Base-by-base conservation (phyloP, 345 rosid genomes). In the Mercurialis annua region DNA sequence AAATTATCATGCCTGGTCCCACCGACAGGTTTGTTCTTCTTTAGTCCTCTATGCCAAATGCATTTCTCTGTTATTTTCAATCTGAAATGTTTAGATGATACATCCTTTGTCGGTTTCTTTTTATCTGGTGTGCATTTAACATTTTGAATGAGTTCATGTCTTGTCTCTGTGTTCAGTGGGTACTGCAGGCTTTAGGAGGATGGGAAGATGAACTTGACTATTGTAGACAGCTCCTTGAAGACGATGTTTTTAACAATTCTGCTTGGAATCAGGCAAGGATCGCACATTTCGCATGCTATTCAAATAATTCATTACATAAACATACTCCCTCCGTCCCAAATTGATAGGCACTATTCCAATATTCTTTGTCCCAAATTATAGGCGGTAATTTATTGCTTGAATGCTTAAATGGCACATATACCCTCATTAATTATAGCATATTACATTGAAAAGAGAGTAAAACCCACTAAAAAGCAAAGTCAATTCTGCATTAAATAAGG, bases 1-100 rank as follows among this genome's bases (percentile, higher is more conserved):
- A 73, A 84, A 94, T 64, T 94, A 94, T 77, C 98, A 85, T 72
- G 96, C 93, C 62, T 89, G 99, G 98, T 94, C 97, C 51, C 90
- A 91, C 82, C 85, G 98, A 72, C 98, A 91, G 98, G 98, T 91
- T 64, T 70, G 87, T 77, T 12, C 3, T 62, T 24, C 16, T 57
- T 43, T 10, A 49, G 17, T 60, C 27, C 17, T 38, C 24, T 47
- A 54, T 49, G 20, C 18, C 53, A 59, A 63, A 29, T 67, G 23
- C 40, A 24, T 31, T 33, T 52, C 16, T 14, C 33, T n/a, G 1
- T 33, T 48, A 30, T 31, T 6, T 9, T 24, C 20, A 11, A 16
- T 12, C 29, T 27, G 44, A 29, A 62, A 43, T 48, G 17, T 16
- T 55, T 21, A 26, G 21, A 30, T 21, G 15, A 44, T 30, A 17